Percentiles rank a stretch among this genome's conserved stretches.
phyloP scores from a whole-genome alignment of 2,329 filamentous ascomycete genomes.

The Phyllachora maydis region DNA sequence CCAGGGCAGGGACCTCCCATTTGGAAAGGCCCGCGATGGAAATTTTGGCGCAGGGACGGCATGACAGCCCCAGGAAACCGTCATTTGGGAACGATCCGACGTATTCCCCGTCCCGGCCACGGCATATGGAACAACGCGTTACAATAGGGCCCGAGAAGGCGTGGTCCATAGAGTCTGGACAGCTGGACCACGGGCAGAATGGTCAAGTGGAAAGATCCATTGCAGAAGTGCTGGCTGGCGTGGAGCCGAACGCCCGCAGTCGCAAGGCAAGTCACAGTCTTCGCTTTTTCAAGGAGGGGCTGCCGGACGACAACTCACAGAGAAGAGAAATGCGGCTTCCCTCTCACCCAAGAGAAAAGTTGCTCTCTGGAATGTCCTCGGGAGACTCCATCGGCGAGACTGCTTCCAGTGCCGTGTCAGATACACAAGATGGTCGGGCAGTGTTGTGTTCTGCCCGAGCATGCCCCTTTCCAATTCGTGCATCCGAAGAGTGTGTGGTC shows the following conservation, averaged over 20 bases:
- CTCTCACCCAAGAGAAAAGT: slow-evolving; percentile 16
- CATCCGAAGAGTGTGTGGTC: slow-evolving; percentile 3
- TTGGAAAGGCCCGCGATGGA: too few relatives aligned
- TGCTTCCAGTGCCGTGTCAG: slow-evolving; percentile 6
- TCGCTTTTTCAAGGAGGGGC: slow-evolving; percentile 44
- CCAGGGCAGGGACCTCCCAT: too few relatives aligned
- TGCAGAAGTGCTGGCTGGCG: slow-evolving; percentile 35
- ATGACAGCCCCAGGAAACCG: too few relatives aligned
- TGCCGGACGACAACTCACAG: slow-evolving; percentile 35
- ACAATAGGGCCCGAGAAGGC: slow-evolving; percentile 31
- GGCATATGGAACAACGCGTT: slow-evolving; percentile 19
- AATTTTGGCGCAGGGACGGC: too few relatives aligned
- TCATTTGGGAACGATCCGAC: too few relatives aligned
- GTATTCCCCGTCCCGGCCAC: slow-evolving; percentile 13
- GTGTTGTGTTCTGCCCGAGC: too few relatives aligned
- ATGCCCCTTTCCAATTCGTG: too few relatives aligned
- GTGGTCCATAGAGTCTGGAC: slow-evolving; percentile 39
- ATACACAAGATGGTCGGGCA: slow-evolving; percentile 5
- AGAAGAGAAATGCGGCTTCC: slow-evolving; percentile 23
- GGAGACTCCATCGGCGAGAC: too few relatives aligned
- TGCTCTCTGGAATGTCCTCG: slow-evolving; percentile 14
- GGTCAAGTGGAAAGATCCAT: slow-evolving; percentile 46
- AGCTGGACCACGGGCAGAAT: slow-evolving; percentile 23
- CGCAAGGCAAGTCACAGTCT: slow-evolving; percentile 47
- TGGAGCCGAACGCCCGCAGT: slow-evolving; percentile 42